Base-by-base conservation (phyloP, 768 basidiomycete species). In the Tephrocybe sp. region DNA sequence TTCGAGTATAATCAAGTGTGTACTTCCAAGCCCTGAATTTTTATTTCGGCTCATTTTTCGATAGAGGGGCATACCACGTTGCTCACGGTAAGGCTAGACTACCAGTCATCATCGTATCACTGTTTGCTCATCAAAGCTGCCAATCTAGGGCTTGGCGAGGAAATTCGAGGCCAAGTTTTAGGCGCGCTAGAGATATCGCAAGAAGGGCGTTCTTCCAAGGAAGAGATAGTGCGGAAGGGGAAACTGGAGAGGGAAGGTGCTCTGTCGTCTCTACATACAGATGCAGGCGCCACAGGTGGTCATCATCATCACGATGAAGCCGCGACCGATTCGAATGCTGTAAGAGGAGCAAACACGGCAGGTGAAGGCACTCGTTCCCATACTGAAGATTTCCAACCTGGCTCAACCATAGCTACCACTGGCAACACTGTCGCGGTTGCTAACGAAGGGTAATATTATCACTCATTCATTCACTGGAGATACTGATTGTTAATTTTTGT, bases 91-190 rank as follows among this genome's bases (percentile, higher is more conserved):
- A 42, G 48, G 1, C 2, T 21, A 1, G 5, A 12, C 1, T 3
- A n/a, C 8, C 1, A 27, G 5, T 19, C n/a, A 5, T 6, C 3
- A 9, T 27, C 1, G 12, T 6, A 5, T 27, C 11, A 18, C 21
- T 21, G 5, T 4, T 39, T n/a, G 1, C 5, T 26, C 15, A 8
- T 21, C 6, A 42, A 19, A 3, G n/a, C n/a, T n/a, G n/a, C n/a
- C 11, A 15, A 15, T 30, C 4, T 50, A 75, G 78, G 78, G 3
- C 24, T 72, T 1, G 74, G 76, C 6, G 78, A 80, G 30, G 70
- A 64, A 35, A 48, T 79, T 5, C 70, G 76, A 21, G 79, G 79
- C 6, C 68, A 74, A 0, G 50, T 68, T 8, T 56, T 78, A 38
- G 69, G 71, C 9, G 68, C 69, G 3, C 52, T 76, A 9, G 76